A percentile compares a stretch with the other conserved stretches of the same genome.
Evolutionary conservation across 1,284 basidiomycete species (phyloP).

Genomic region (Naganishia liquefaciens): DNA sequence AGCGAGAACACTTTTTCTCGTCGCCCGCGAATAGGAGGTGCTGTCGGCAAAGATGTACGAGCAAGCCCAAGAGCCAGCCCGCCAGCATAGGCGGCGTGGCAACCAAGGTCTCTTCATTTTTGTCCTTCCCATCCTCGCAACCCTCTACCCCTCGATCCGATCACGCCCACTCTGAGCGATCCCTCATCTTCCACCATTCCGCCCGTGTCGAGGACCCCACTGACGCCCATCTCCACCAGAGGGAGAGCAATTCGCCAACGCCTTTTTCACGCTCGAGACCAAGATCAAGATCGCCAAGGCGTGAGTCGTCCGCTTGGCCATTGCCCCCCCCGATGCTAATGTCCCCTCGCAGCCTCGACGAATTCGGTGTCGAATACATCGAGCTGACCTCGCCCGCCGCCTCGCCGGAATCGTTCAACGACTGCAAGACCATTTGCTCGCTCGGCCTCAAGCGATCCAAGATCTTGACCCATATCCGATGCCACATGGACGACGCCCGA

Average conservation of each 20-base stretch:
- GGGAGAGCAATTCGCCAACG: constrained; percentile 99
- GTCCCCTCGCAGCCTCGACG: constrained; percentile 65
- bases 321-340: neutral
- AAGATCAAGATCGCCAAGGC: constrained; percentile 99
- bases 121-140: neutral
- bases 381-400: constrained; percentile 98
- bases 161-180: too few relatives aligned
- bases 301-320: constrained; percentile 34
- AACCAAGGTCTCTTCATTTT: too few relatives aligned
- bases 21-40: too few relatives aligned
- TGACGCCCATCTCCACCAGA: constrained; percentile 59
- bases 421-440: constrained; percentile 99
- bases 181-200: too few relatives aligned
- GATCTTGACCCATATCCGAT: constrained; percentile 98
- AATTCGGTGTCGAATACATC: constrained; percentile 99
- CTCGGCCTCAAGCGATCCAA: constrained; percentile 79
- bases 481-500: constrained; percentile 99
- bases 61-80: too few relatives aligned
- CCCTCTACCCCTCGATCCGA: too few relatives aligned
- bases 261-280: constrained; percentile 99
- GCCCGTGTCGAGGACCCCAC: too few relatives aligned
- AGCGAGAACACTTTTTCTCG: too few relatives aligned
- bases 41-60: too few relatives aligned
- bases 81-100: too few relatives aligned
- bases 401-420: constrained; percentile 89